Conservation (phyloP, 2,329 filamentous ascomycete genomes). For the Pezicula neosporulosa region DNA sequence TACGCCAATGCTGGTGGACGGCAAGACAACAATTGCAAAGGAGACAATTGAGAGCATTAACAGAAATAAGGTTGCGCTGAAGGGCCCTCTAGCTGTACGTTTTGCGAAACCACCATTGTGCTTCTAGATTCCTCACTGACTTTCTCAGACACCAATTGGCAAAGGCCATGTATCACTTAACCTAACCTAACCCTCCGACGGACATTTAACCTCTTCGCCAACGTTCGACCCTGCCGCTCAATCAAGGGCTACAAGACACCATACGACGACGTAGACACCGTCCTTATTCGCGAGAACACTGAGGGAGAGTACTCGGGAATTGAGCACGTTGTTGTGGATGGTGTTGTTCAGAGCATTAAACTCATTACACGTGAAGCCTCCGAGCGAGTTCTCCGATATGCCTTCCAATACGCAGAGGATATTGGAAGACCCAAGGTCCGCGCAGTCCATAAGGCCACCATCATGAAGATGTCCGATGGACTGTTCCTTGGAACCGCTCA, state of each 20-base stretch:
- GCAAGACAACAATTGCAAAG: constrained; percentile 92
- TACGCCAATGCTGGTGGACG: constrained; percentile 87
- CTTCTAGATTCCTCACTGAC: constrained; percentile 13
- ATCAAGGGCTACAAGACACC: constrained; percentile 98
- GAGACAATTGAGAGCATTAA: constrained; percentile 90
- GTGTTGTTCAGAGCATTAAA: constrained; percentile 99
- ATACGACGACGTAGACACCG: constrained; percentile 94
- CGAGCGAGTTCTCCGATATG: constrained; percentile 93
- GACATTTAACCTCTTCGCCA: constrained; percentile 99
- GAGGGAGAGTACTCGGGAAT: constrained; percentile 99
- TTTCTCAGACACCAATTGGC: constrained; percentile 77
- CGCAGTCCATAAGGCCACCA: constrained; percentile 98
- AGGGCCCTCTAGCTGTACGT: constrained; percentile 91
- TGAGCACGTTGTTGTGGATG: constrained; percentile 96
- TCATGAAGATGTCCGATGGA: constrained; percentile 99
- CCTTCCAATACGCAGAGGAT: constrained; percentile 95
- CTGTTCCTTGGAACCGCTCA: constrained; percentile 89
- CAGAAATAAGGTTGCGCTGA: constrained; percentile 95
- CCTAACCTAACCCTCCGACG: constrained; percentile 94
- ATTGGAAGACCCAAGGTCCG: constrained; percentile 96
- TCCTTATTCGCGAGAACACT: constrained; percentile 98
- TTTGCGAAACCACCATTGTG: constrained; percentile 3
- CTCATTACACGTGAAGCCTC: constrained; percentile 94
- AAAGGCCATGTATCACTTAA: constrained; percentile 99
- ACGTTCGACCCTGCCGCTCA: constrained; percentile 95